A percentile compares a stretch with the other conserved stretches of the same genome.
These are phyloP conservation scores for Fusarium mangiferae DNA, from an alignment of 2,329 filamentous ascomycete species.

Conservation along the genomic window DNA sequence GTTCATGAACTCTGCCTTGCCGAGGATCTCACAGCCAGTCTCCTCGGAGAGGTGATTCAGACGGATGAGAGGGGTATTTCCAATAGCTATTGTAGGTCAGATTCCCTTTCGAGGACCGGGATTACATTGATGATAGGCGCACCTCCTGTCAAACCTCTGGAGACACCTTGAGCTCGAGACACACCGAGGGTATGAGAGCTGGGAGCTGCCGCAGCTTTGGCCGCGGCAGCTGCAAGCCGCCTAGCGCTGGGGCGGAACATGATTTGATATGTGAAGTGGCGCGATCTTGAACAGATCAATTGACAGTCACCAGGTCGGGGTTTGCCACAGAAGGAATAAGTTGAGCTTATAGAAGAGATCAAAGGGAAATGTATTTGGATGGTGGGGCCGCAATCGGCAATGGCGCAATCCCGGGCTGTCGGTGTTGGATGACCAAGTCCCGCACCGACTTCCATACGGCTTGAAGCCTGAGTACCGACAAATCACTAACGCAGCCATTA, in stretches of 20 bases:
- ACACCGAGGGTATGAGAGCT: constrained; percentile 75
- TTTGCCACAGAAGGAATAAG: constrained; percentile 10
- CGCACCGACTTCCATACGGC: constrained; percentile 40
- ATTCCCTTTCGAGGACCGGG: background rate
- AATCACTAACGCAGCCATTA: background rate
- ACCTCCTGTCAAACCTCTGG: constrained; percentile 85
- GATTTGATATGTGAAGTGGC: background rate
- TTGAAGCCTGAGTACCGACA: background rate
- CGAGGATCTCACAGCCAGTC: constrained; percentile 92
- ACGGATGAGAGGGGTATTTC: constrained; percentile 94
- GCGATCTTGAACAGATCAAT: constrained; percentile 24
- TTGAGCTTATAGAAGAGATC: constrained; percentile 15
- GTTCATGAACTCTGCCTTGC: constrained; percentile 99
- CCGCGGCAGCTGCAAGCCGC: constrained; percentile 69
- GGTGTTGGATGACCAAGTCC: constrained; percentile 23
- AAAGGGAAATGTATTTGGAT: constrained; percentile 26
- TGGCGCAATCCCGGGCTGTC: constrained; percentile 45
- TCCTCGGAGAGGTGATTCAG: constrained; percentile 88
- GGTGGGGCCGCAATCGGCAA: constrained; percentile 46
- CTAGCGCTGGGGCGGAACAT: constrained; percentile 79
- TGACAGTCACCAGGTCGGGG: constrained; percentile 8
- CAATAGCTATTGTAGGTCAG: constrained; percentile 74
- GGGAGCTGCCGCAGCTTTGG: constrained; percentile 55
- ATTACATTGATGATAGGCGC: constrained; percentile 43
- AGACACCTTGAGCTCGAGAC: constrained; percentile 81